Evolutionary conservation across 495 filamentous ascomycete genomes (phyloP), one percentile per base, ranked within the genome.

Genomic region (Aspergillus olivimuriae): DNA sequence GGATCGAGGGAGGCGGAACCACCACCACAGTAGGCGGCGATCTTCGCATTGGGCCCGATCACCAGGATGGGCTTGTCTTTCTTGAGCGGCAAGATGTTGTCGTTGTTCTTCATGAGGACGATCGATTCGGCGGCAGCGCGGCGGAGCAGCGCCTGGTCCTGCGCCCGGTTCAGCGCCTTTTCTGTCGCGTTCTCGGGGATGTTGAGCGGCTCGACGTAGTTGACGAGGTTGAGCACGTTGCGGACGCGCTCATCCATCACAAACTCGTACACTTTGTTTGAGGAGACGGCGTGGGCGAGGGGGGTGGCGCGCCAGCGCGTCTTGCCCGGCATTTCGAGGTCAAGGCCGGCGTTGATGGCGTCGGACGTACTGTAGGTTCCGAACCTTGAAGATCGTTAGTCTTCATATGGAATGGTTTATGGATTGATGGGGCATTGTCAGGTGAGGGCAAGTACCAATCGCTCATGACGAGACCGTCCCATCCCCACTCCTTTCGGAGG

Each of bases 41-140:
- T 65, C 50, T 86, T 86, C 24, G 84, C 75, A 56, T 90, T 91
- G 11, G 86, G 86, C 4, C 86, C 86, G 44, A 95, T 92, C 22
- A 92, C 73, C 6, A 86, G 80, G 34, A 91, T 72, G 35, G 73
- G 70, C 23, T 77, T 74, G 16, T 74, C 68, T 48, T 76, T 80
- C 38, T 74, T 77, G 12, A 91, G 61, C 2, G 86, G 86, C 4
- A 91, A 64, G 15, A 81, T 59, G 12, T 63, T 58, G 1, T 75
- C 73, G 28, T 87, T 76, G 47, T 92, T 92, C 60, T 90, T 90
- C 44, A 94, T 68, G 12, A 94, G 72, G 2, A 87, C 86, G 10
- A 91, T 74, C 2, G 83, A 84, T 44, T 88, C 83, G 1, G 76
- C 73, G 9, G 81, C 85, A 32, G 84, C 73, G 24, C 74, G 69